These are phyloP conservation scores for Strigomonas galati DNA, from an alignment of 208 protist species.

Conservation along the genomic window DNA sequence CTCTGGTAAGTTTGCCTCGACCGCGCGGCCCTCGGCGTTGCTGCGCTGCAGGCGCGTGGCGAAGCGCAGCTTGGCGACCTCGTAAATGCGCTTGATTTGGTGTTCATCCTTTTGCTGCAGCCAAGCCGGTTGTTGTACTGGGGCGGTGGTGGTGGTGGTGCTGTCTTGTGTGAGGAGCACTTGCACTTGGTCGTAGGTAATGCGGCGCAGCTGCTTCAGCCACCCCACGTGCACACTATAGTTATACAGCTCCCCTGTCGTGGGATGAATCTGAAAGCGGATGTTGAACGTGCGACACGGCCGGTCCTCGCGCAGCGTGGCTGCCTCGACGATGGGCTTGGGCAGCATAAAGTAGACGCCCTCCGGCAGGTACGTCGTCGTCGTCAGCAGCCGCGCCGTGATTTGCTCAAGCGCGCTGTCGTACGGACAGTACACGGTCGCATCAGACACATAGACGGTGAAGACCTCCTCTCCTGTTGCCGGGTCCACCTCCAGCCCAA, in stretches of 20 bases:
- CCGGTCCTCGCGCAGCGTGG: slow-evolving; percentile 78
- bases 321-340: slow-evolving; percentile 78
- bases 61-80: slow-evolving; percentile 40
- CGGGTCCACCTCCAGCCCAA: slow-evolving; percentile 64
- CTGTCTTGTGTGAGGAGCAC: slow-evolving; percentile 26
- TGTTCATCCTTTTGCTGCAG: slow-evolving; percentile 38
- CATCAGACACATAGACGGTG: slow-evolving; percentile 86
- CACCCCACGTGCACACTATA: slow-evolving; percentile 74
- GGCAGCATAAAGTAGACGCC: slow-evolving; percentile 90
- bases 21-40: slow-evolving; percentile 9
- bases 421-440: slow-evolving; percentile 84
- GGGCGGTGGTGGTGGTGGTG: background rate
- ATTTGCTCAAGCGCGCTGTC: slow-evolving; percentile 79
- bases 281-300: slow-evolving; percentile 88
- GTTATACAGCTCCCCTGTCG: slow-evolving; percentile 64
- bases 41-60: slow-evolving; percentile 34
- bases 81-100: slow-evolving; percentile 53
- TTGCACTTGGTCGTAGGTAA: slow-evolving; percentile 87
- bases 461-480: slow-evolving; percentile 62
- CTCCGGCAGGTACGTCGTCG: slow-evolving; percentile 88
- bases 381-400: slow-evolving; percentile 73
- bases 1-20: slow-evolving; percentile 67
- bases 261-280: slow-evolving; percentile 69
- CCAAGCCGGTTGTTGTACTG: slow-evolving; percentile 48
- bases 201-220: slow-evolving; percentile 70